phyloP scores from a whole-genome alignment of 1,139 yeast species.

The Meyerozyma carpophila region DNA sequence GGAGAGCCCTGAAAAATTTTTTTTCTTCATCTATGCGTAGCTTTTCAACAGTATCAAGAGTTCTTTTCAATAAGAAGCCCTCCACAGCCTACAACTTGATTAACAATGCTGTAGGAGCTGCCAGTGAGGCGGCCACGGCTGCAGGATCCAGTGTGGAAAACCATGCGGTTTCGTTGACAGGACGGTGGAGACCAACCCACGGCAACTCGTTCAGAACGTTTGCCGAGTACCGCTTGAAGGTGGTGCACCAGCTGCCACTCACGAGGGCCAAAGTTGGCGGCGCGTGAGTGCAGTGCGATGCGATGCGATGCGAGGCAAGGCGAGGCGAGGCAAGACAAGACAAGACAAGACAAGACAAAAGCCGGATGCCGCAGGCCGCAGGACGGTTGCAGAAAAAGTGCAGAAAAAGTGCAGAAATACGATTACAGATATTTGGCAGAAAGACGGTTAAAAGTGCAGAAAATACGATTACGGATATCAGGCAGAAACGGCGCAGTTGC shows the following conservation, averaged over 20 bases:
- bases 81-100: constrained; percentile 1
- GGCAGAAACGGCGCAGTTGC: too few species aligned
- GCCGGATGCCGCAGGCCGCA: too few species aligned
- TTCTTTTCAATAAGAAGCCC: not conserved
- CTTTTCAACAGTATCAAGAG: not conserved
- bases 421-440: too few species aligned
- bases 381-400: too few species aligned
- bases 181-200: constrained; percentile 32
- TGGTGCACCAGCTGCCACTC: constrained; percentile 47
- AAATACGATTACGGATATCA: too few species aligned
- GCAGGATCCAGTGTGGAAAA: constrained; percentile 1
- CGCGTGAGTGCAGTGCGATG: too few species aligned
- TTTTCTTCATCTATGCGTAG: not conserved
- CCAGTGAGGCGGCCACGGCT: not conserved
- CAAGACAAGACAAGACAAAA: too few species aligned
- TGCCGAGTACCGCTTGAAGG: constrained; percentile 53
- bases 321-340: too few species aligned
- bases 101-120: not conserved
- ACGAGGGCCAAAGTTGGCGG: not conserved
- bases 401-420: too few species aligned
- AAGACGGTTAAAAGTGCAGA: too few species aligned
- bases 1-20: not conserved
- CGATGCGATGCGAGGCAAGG: too few species aligned
- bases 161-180: constrained; percentile 9
- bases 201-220: constrained; percentile 45